These are phyloP conservation scores for Alternaria arborescens DNA, from an alignment of 2,329 filamentous ascomycete genomes.

Conservation along the genomic window DNA sequence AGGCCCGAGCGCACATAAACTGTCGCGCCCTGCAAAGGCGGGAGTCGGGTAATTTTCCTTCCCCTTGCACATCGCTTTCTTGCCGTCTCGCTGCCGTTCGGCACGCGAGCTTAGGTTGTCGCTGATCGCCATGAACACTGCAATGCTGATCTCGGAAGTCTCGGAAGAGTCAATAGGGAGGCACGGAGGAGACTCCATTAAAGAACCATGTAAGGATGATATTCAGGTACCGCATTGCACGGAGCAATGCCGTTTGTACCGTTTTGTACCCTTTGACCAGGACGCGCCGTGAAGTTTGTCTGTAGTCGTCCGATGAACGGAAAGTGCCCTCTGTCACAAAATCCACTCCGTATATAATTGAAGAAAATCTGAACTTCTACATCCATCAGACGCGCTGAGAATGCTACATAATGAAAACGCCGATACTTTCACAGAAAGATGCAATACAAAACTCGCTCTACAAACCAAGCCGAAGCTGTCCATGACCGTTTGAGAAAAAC, in stretches of 20 bases:
- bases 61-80: not conserved
- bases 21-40: slow-evolving; percentile 9
- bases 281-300: not conserved
- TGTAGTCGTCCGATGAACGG: not conserved
- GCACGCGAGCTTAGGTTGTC: slow-evolving; percentile 14
- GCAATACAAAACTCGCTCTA: not conserved
- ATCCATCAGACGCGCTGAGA: not conserved
- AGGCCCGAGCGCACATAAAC: slow-evolving; percentile 10
- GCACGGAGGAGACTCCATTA: not conserved
- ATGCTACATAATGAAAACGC: not conserved
- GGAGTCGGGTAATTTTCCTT: slow-evolving; percentile 19
- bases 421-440: not conserved
- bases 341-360: not conserved
- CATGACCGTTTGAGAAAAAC: not conserved
- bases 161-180: not conserved
- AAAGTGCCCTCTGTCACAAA: not conserved
- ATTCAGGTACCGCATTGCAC: not conserved
- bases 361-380: not conserved
- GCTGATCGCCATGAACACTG: not conserved
- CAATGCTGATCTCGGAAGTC: slow-evolving; percentile 2
- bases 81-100: slow-evolving; percentile 7
- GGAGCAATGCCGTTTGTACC: not conserved
- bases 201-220: not conserved
- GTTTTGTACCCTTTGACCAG: not conserved
- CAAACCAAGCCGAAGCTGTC: not conserved